These are phyloP conservation scores for Daldinia loculata DNA, from an alignment of 495 filamentous ascomycete genomes.

Conservation along the genomic window DNA sequence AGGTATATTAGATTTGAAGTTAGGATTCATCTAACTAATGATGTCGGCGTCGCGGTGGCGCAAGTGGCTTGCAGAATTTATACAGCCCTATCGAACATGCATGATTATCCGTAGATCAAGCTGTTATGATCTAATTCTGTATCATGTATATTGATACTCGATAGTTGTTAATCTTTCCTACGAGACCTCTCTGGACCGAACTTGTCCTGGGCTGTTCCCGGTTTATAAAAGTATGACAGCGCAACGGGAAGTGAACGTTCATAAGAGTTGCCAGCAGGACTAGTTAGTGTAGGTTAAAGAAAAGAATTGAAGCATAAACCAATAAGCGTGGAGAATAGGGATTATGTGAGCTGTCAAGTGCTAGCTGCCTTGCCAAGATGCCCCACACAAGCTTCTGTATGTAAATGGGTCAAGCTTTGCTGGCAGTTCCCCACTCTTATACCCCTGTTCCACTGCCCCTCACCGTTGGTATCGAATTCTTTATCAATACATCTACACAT, in stretches of 20 bases:
- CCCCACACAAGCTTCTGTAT: slow-evolving; percentile 4
- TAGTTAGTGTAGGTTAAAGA: background rate
- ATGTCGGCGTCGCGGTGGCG: background rate
- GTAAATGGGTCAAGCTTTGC: background rate
- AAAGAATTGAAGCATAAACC: background rate
- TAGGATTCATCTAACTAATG: background rate
- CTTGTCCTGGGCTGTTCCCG: no score
- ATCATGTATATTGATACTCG: background rate
- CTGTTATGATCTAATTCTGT: background rate
- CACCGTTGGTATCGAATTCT: background rate
- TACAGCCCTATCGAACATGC: background rate
- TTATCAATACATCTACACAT: background rate
- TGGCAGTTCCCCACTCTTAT: slow-evolving; percentile 4
- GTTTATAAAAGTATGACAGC: background rate
- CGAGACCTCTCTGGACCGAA: background rate
- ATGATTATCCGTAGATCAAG: background rate
- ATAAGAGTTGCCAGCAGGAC: background rate
- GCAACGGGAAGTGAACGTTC: background rate
- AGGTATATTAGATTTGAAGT: background rate
- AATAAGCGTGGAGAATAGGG: background rate
- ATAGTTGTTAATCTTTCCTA: background rate
- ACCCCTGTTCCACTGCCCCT: background rate
- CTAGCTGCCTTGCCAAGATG: background rate
- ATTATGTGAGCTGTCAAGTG: slow-evolving; percentile 11
- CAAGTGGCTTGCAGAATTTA: slow-evolving; percentile 1